phyloP scores from a whole-genome alignment of 345 rosid species.

The Turritis glabra region DNA sequence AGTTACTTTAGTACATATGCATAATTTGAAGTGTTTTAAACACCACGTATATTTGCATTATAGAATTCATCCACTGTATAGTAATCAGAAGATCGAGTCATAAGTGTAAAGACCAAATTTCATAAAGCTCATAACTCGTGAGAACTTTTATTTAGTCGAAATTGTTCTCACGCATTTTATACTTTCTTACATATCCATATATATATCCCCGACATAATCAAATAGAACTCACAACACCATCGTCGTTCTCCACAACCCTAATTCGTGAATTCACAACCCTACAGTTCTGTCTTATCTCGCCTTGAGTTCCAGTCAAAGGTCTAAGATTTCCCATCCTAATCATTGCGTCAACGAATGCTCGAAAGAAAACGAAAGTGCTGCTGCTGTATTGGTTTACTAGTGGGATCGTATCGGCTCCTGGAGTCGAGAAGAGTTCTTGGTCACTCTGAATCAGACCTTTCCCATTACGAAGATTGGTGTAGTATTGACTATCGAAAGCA shows the following conservation, averaged over 20 bases:
- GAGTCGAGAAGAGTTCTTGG: constrained; percentile 42
- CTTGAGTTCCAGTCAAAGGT: constrained; percentile 44
- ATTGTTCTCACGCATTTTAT: constrained; percentile 17
- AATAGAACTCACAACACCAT: constrained; percentile 33
- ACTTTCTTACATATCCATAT: constrained; percentile 31
- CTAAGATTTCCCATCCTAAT: constrained; percentile 55
- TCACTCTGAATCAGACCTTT: constrained; percentile 37
- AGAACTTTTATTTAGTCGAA: constrained; percentile 25
- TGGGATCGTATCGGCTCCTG: constrained; percentile 30
- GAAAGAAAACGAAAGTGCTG: constrained; percentile 44
- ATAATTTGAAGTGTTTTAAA: neutral
- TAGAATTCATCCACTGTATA: neutral
- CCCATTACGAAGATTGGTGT: constrained; percentile 44
- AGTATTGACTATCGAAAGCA: constrained; percentile 51
- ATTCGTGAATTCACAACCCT: constrained; percentile 34
- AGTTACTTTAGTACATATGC: neutral
- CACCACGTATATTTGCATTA: neutral
- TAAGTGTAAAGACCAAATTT: neutral
- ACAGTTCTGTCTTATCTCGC: constrained; percentile 52
- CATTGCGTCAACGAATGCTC: constrained; percentile 49
- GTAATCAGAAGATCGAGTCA: neutral
- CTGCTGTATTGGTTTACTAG: constrained; percentile 32
- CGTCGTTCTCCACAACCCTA: constrained; percentile 15
- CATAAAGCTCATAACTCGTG: neutral
- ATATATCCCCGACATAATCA: constrained; percentile 1